These are phyloP conservation scores for Eryngium alpinum DNA, from an alignment of 140 eudicot species.

Conservation along the genomic window DNA sequence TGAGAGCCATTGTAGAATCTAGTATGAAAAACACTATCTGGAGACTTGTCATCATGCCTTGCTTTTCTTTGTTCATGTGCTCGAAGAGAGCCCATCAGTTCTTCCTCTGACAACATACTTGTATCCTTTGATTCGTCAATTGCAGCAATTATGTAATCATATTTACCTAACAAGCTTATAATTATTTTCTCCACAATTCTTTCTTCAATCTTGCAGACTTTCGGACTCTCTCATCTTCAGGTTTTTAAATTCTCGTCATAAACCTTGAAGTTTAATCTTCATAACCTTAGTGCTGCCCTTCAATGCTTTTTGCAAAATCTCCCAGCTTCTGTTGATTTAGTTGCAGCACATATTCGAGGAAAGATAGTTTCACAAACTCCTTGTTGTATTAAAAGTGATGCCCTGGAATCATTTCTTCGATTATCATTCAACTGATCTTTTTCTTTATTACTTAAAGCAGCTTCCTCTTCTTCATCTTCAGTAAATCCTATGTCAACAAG, in stretches of 20 bases:
- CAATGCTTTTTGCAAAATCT: not conserved
- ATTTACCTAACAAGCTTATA: not conserved
- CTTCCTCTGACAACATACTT: not conserved
- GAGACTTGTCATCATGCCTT: not conserved
- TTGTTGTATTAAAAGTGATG: not conserved
- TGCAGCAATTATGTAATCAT: not conserved
- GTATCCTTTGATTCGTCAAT: slow-evolving; percentile 18
- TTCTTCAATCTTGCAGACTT: not conserved
- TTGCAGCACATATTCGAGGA: not conserved
- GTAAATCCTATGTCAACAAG: not conserved
- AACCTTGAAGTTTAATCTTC: not conserved
- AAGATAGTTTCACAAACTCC: not conserved
- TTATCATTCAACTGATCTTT: not conserved
- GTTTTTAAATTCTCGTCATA: not conserved
- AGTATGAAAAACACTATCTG: not conserved
- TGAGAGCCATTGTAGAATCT: not conserved
- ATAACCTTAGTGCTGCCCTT: not conserved
- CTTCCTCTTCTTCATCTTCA: not conserved
- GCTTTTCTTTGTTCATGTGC: slow-evolving; percentile 6
- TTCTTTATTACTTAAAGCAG: not conserved
- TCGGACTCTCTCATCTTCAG: slow-evolving; percentile 8
- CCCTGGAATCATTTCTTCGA: not conserved
- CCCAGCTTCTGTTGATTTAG: slow-evolving; percentile 6
- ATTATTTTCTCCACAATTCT: slow-evolving; percentile 10
- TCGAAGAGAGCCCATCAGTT: slow-evolving; percentile 6